Conservation (phyloP, 2,329 filamentous ascomycete species). For the Colletotrichum tanaceti region DNA sequence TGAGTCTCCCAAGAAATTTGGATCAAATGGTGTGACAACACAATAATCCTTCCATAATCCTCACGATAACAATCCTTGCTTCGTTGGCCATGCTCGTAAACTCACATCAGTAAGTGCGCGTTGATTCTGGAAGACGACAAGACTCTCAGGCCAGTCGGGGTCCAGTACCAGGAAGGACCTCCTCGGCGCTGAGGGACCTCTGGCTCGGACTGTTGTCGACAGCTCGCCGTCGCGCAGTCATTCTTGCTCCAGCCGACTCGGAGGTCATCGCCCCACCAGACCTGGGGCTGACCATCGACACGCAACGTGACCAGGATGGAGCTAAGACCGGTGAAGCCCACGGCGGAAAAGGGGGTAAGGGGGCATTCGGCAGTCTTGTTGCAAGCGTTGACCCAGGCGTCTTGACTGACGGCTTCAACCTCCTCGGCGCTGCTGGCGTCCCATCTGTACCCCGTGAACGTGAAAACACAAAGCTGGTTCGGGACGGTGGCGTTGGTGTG, state of each 20-base stretch:
- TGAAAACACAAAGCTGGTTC: slow-evolving; percentile 56
- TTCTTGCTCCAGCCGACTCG: slow-evolving; percentile 56
- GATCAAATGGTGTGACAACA: slow-evolving; percentile 25
- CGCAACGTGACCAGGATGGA: slow-evolving; percentile 54
- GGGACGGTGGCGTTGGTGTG: slow-evolving; percentile 18
- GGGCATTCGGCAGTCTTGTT: slow-evolving; percentile 50
- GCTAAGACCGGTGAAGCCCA: slow-evolving; percentile 54
- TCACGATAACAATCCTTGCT: slow-evolving; percentile 1
- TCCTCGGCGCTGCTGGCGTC: slow-evolving; percentile 49
- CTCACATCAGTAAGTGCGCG: slow-evolving; percentile 5
- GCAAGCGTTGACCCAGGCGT: slow-evolving; percentile 56
- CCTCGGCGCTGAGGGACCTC: neutral
- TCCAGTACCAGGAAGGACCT: slow-evolving; percentile 31
- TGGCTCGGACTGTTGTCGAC: slow-evolving; percentile 44
- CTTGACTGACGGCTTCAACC: slow-evolving; percentile 45
- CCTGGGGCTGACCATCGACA: slow-evolving; percentile 52
- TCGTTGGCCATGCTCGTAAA: neutral
- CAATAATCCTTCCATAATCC: slow-evolving; percentile 9
- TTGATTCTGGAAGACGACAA: slow-evolving; percentile 30
- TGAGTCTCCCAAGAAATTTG: slow-evolving; percentile 38
- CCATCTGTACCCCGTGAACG: slow-evolving; percentile 55
- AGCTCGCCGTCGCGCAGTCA: slow-evolving; percentile 52
- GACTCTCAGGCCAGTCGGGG: slow-evolving; percentile 15
- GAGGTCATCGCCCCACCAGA: slow-evolving; percentile 58
- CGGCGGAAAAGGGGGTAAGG: slow-evolving; percentile 51